Evolutionary conservation across 2,329 filamentous ascomycete species (phyloP).

Genomic region (Stachybotrys echinatus): DNA sequence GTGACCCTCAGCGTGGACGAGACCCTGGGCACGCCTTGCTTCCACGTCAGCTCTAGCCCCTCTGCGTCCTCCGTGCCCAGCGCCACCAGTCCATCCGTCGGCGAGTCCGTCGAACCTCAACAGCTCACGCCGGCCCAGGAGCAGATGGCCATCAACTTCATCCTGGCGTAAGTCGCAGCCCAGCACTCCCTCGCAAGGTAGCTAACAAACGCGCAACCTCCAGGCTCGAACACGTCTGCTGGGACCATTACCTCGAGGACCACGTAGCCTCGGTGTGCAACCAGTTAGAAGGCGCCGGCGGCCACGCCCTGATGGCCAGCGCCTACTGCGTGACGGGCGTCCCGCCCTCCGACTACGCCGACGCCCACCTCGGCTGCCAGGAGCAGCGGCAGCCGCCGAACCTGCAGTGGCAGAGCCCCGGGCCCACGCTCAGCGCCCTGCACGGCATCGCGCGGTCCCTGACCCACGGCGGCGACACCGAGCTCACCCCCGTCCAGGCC

Average conservation of each 20-base stretch:
- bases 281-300: conserved; percentile 23
- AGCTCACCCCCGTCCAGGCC: conserved; percentile 47
- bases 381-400: conserved; percentile 8
- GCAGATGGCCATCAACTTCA: conserved; percentile 45
- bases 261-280: conserved; percentile 30
- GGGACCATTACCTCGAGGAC: conserved; percentile 40
- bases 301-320: conserved; percentile 40
- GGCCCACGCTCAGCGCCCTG: conserved; percentile 37
- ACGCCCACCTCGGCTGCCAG: conserved; percentile 12
- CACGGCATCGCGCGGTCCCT: conserved; percentile 40
- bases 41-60: conserved; percentile 30
- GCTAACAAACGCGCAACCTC: not conserved
- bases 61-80: conserved; percentile 11
- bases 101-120: conserved; percentile 10
- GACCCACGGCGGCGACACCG: conserved; percentile 29
- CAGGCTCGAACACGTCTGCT: conserved; percentile 49
- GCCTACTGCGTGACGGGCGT: conserved; percentile 35
- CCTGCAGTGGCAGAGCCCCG: conserved; percentile 30
- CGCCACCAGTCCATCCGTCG: conserved; percentile 9
- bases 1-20: conserved; percentile 37
- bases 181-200: conserved; percentile 3
- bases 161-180: conserved; percentile 38
- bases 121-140: conserved; percentile 32
- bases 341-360: conserved; percentile 25
- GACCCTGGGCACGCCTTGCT: conserved; percentile 34